Conservation (phyloP, 805 yeast species). For the Hyphopichia homilentoma region DNA sequence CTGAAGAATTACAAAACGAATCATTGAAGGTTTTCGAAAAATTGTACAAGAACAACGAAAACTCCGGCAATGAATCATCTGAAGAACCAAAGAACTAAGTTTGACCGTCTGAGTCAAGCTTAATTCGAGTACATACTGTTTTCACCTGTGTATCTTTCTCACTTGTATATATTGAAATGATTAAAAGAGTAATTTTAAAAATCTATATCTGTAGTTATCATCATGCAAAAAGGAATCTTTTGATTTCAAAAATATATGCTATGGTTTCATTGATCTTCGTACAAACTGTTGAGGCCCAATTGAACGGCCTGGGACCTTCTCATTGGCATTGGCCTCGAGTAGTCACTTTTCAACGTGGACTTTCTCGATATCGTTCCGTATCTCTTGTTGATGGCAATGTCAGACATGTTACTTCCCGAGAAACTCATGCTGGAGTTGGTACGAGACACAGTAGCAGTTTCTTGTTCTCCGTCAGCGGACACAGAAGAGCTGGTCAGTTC, state of each 20-base stretch:
- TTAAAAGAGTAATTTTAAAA: slow-evolving; percentile 5
- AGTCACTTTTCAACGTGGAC: too few relatives aligned
- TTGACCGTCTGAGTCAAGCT: too few relatives aligned
- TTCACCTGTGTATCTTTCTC: slow-evolving; percentile 2
- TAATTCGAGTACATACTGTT: neutral
- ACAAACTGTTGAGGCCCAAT: slow-evolving; percentile 4
- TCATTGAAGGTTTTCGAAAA: slow-evolving; percentile 76
- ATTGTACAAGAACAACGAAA: slow-evolving; percentile 36
- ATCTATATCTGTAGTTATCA: neutral
- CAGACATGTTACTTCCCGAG: slow-evolving; percentile 6
- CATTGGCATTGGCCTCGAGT: too few relatives aligned
- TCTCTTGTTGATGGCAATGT: slow-evolving; percentile 11
- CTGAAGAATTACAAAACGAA: slow-evolving; percentile 71
- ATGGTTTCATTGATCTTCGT: neutral
- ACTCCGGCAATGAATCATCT: slow-evolving; percentile 12
- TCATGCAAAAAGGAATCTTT: too few relatives aligned
- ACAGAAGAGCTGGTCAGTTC: slow-evolving; percentile 4
- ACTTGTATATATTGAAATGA: slow-evolving; percentile 14
- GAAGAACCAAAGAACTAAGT: slow-evolving; percentile 27
- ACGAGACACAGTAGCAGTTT: neutral
- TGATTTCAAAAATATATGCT: too few relatives aligned
- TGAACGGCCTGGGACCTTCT: slow-evolving; percentile 6
- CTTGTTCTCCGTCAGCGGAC: neutral
- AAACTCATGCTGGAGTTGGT: neutral
- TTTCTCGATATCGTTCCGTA: slow-evolving; percentile 14